Base-by-base conservation (phyloP, 768 basidiomycete genomes). In the Leccinum broughii region DNA sequence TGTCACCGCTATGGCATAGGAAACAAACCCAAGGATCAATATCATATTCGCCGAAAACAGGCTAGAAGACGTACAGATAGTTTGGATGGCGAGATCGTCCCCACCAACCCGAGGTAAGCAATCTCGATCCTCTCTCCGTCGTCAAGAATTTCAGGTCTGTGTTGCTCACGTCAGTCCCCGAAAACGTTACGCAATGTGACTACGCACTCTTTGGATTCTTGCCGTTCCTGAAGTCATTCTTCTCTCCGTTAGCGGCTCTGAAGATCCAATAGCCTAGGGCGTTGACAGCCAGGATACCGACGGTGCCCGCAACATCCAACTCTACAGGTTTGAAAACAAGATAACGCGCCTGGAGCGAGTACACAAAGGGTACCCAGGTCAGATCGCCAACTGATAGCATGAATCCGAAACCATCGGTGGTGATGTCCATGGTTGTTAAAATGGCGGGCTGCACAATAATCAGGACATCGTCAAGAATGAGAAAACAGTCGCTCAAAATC, bases 61-160 rank as follows among this genome's bases (percentile, higher is more conserved):
- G 17, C 26, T 7, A 10, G 20, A 14, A 32, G 52, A 75, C 85
- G 57, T 64, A 89, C 89, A 93, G 70, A 74, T 95, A 95, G 67
- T 95, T 95, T 1, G 97, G 97, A 75, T 99, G 97, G 44, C 92
- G 84, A 0, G 91, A 95, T 54, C 83, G 75, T 9, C 95, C 96
- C 97, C 97, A 99, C 97, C 97, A 98, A 7, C 97, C 97, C 4
- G 92, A 92, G 30, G 87, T 96, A 28, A 99, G 82, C 35, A 99
- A 81, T 73, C 93, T 97, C 3, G 92, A 88, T 14, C 97, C 97
- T 17, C 85, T 83, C 63, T 86, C 83, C 2, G 97, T 98, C 46
- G 84, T 80, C 72, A 98, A 84, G 69, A 77, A 95, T 62, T 82
- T 76, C 20, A 96, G 78, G 70, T 92, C 95, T 96, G 52, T 51